phyloP scores from a whole-genome alignment of 257 asterid genomes.

The Gentiana straminea region DNA sequence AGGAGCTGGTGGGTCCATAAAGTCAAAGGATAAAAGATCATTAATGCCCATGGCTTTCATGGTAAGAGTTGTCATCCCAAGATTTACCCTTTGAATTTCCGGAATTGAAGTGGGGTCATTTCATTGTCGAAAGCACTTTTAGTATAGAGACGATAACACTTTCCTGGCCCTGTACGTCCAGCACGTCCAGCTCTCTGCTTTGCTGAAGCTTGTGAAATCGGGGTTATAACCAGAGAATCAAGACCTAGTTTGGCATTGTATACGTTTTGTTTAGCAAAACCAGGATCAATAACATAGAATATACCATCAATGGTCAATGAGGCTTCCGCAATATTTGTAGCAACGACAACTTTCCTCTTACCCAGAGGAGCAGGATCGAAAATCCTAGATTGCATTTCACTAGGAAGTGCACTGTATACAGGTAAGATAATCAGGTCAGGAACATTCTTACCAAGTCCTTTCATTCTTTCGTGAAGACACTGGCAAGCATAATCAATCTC shows the following conservation, averaged over 20 bases:
- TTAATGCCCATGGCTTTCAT: constrained; percentile 97
- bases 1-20: constrained; percentile 95
- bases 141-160: constrained; percentile 90
- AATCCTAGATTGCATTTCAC: constrained; percentile 95
- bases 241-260: constrained; percentile 94
- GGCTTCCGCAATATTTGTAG: constrained; percentile 93
- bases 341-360: constrained; percentile 90
- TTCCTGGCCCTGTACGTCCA: constrained; percentile 92
- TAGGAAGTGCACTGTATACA: constrained; percentile 85
- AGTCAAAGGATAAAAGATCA: constrained; percentile 78
- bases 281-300: constrained; percentile 86
- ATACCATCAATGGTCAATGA: constrained; percentile 96
- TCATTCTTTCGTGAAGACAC: constrained; percentile 91
- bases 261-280: constrained; percentile 92
- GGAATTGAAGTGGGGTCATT: constrained; percentile 87
- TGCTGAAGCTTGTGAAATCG: constrained; percentile 96
- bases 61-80: constrained; percentile 68
- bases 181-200: constrained; percentile 94
- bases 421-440: constrained; percentile 90
- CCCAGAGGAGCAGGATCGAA: constrained; percentile 98
- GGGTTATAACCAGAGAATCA: constrained; percentile 85
- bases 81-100: constrained; percentile 91
- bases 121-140: constrained; percentile 96
- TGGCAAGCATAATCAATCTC: constrained; percentile 97
- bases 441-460: constrained; percentile 70